Evolutionary conservation across 2,329 filamentous ascomycete genomes (phyloP).

Genomic region (Hymenoscyphus repandus): DNA sequence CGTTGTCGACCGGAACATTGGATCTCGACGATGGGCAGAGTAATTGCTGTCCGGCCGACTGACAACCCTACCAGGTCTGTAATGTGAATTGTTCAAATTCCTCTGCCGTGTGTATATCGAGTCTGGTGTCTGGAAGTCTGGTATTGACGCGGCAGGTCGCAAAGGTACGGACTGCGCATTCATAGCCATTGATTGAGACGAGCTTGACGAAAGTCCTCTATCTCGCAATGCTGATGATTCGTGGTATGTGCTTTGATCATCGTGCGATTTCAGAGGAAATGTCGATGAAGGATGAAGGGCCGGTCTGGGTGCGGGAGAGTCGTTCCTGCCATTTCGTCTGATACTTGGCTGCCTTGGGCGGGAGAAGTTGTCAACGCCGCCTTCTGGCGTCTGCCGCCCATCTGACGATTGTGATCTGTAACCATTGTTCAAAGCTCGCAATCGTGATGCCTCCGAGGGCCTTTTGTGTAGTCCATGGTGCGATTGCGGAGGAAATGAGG

Average conservation of each 20-base stretch:
- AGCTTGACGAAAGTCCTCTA: slow-evolving; percentile 27
- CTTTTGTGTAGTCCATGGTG: slow-evolving; percentile 18
- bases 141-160: slow-evolving; percentile 30
- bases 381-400: slow-evolving; percentile 23
- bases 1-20: slow-evolving; percentile 18
- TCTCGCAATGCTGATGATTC: slow-evolving; percentile 17
- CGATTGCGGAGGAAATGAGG: slow-evolving; percentile 10
- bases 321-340: slow-evolving; percentile 19
- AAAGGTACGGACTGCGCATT: slow-evolving; percentile 13
- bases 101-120: slow-evolving; percentile 26
- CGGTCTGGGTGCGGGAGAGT: slow-evolving; percentile 21
- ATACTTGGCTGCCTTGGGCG: slow-evolving; percentile 26
- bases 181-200: slow-evolving; percentile 23
- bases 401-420: slow-evolving; percentile 24
- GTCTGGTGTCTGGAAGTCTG: slow-evolving; percentile 29
- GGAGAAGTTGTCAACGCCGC: slow-evolving; percentile 26
- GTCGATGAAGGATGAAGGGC: slow-evolving; percentile 17
- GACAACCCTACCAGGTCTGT: slow-evolving; percentile 18
- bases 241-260: slow-evolving; percentile 17
- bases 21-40: slow-evolving; percentile 25
- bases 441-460: slow-evolving; percentile 30
- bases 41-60: slow-evolving; percentile 25
- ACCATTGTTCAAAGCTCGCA: slow-evolving; percentile 30
- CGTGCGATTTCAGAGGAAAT: slow-evolving; percentile 20
- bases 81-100: slow-evolving; percentile 25